Percentiles rank a stretch among this genome's conserved stretches.
phyloP scores from a whole-genome alignment of 164 flowering plant genomes.

The Cinnamomum chago region DNA sequence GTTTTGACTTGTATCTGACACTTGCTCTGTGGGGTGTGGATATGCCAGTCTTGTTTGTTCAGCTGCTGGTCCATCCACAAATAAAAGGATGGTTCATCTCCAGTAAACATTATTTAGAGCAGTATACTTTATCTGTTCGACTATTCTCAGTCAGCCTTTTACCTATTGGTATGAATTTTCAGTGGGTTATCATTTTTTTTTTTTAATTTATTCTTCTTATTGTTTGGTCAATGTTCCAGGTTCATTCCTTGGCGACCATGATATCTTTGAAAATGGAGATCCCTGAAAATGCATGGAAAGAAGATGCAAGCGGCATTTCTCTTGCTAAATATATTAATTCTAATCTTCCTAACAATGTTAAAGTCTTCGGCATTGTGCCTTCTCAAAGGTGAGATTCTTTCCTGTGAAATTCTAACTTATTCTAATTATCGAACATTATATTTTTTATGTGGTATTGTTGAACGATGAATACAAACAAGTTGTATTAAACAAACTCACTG shows the following conservation, averaged over 20 bases:
- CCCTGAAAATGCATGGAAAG: slow-evolving; percentile 78
- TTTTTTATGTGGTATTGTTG: neutral
- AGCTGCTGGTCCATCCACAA: neutral
- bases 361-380: slow-evolving; percentile 86
- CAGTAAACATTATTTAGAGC: too few relatives aligned
- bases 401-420: neutral
- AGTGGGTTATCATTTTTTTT: neutral
- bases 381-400: slow-evolving; percentile 52
- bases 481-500: neutral
- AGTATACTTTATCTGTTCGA: neutral
- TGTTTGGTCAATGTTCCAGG: slow-evolving; percentile 33
- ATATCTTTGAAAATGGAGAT: slow-evolving; percentile 91
- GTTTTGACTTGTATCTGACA: too few relatives aligned
- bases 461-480: neutral
- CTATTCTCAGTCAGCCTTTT: neutral
- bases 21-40: neutral
- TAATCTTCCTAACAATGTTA: slow-evolving; percentile 63
- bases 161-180: neutral
- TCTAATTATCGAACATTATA: too few relatives aligned
- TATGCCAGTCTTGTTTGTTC: neutral
- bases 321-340: slow-evolving; percentile 59
- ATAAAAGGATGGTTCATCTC: neutral
- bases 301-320: slow-evolving; percentile 64
- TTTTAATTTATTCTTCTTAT: neutral
- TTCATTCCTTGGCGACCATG: slow-evolving; percentile 84